phyloP scores from a whole-genome alignment of 2,329 filamentous ascomycete genomes.

The Fusarium dimerum region DNA sequence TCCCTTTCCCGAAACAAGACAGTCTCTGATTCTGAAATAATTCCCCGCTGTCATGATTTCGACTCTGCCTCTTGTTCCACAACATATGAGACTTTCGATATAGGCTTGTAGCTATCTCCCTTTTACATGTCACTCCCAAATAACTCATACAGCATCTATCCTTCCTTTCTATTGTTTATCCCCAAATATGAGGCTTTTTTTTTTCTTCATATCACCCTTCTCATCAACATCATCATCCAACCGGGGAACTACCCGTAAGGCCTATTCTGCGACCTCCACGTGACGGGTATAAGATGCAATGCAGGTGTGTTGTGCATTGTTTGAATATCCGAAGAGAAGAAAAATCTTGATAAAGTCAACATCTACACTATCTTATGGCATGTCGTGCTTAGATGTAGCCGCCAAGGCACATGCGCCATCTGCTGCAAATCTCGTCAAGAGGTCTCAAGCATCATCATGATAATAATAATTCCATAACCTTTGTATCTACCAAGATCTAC shows the following conservation, averaged over 20 bases:
- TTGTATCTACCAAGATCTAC: not conserved
- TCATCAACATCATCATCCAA: slow-evolving; percentile 1
- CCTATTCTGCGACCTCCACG: slow-evolving; percentile 23
- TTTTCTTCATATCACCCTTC: not conserved
- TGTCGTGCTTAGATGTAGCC: no score
- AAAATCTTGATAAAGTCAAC: not conserved
- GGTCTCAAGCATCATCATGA: not conserved
- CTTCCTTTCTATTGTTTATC: not conserved
- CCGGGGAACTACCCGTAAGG: slow-evolving; percentile 9
- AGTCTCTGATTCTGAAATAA: no score
- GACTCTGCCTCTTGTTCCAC: slow-evolving; percentile 1
- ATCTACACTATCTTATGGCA: no score
- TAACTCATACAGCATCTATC: not conserved
- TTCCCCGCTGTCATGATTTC: not conserved
- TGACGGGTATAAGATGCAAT: slow-evolving; percentile 19
- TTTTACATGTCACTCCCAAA: no score
- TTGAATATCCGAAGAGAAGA: slow-evolving; percentile 7
- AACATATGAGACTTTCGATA: not conserved
- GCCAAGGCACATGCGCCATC: no score
- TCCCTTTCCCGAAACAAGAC: no score
- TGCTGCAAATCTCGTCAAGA: not conserved
- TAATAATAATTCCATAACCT: not conserved
- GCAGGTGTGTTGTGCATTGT: slow-evolving; percentile 22
- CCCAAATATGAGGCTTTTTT: not conserved
- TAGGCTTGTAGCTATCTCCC: no score